Evolutionary conservation across 805 yeast species (phyloP), one percentile per base, ranked within the genome.

Genomic region (Lipomyces spencermartinsiae): DNA sequence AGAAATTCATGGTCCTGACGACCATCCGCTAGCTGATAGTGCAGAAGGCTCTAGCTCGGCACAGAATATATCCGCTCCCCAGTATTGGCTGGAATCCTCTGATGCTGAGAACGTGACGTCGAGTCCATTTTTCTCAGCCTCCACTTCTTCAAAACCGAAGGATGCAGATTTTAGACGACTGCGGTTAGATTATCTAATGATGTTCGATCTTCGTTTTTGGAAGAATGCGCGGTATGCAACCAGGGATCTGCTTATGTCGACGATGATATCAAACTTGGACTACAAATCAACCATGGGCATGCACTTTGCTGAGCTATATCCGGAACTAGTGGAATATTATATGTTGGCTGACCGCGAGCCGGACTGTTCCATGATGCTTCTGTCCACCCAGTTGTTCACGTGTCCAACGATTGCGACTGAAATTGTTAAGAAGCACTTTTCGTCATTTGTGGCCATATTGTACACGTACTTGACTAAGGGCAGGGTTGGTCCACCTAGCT

Each of bases 381-480:
- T 94, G 25, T 87, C 96, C 0, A 88, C 94, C 0, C 99, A 95
- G 78, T 80, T 95, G 29, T 93, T 93, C 78, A 93, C 98, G 0
- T 89, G 97, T 63, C 97, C 98, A 0, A 85, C 93, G 0, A 89
- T 90, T 71, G 88, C 97, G 0, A 84, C 83, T 3, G 80, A 86
- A 34, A 85, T 91, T 33, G 83, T 87, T 6, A 78, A 81, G 37
- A 90, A 87, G 73, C 91, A 89, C 69, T 78, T 89, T 25, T 81
- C 87, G 1, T 82, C 87, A 60, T 84, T 90, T 65, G 78, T 90
- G 65, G 87, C 91, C 4, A 80, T 89, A 8, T 82, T 90, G 1
- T 87, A 85, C 73, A 87, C 88, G 1, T 88, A 86, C 73, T 80
- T 91, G 25, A 86, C 92, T 0, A 81, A 79, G 0, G 86, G 86